Base-by-base conservation (phyloP, 1,139 yeast genomes). In the Yamadazyma pseudoaaseri region DNA sequence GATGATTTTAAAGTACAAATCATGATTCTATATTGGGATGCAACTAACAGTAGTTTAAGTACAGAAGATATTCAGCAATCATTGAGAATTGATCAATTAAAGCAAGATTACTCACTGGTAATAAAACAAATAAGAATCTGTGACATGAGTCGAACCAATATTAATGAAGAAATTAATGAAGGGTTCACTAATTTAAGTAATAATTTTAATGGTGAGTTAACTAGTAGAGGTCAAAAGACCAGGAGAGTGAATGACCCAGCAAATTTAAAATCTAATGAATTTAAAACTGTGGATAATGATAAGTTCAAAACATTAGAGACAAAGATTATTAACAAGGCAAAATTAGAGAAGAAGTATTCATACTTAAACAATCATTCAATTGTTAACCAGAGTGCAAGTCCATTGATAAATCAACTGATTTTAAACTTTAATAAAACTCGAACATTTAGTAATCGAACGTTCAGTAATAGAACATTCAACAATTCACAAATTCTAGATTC, bases 11-110 rank as follows among this genome's bases (percentile, higher is more conserved):
- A 61, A 35, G 56, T 67, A 1, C 70, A 62, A 29, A 51, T 73
- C 2, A 43, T 73, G 29, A 44, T 72, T 11, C 37, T 68, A 3
- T 60, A 47, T 39, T 71, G 76, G 76, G 71, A 70, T 41, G 41
- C 45, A 0, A 49, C 52, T 9, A 48, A 53, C 6, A 39, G 58
- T 1, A 45, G 41, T 3, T 28, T 62, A 9, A 16, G 34, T 7
- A 26, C 36, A 2, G 46, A 39, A 2, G 47, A 53, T 16, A 54
- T 63, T 3, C 25, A 45, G 4, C 24, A 45, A 7, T 10, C 41
- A 2, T 50, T 64, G 16, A 42, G 46, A 8, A 32, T 62, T 11
- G 10, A 9, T 3, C 31, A 40, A 2, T 35, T 27, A 36, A 35
- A 25, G 17, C 49, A 39, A 18, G 22, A 23, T 9, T 23, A 10